phyloP scores from a whole-genome alignment of 2,329 filamentous ascomycete genomes.

The Monilinia polystroma region DNA sequence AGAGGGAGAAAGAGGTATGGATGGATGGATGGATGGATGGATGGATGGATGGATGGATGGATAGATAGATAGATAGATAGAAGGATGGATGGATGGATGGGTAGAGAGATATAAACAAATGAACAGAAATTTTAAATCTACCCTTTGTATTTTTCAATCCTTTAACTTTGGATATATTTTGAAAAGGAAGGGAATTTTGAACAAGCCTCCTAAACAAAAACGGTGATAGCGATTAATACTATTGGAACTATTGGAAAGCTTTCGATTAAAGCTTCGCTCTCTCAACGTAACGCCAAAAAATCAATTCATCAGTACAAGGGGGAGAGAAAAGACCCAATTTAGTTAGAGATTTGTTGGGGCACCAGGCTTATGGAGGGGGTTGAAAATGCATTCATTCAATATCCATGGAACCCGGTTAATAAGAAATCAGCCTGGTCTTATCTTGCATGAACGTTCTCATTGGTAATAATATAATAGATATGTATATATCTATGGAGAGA shows the following conservation, averaged over 20 bases:
- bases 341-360: constrained; percentile 24
- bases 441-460: constrained; percentile 8
- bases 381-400: not conserved
- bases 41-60: not conserved
- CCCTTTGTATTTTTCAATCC: not conserved
- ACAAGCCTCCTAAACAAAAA: not conserved
- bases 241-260: constrained; percentile 1
- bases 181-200: not conserved
- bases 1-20: no score
- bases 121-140: not conserved
- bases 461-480: no score
- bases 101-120: not conserved
- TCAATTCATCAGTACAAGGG: constrained; percentile 20
- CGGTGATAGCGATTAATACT: not conserved
- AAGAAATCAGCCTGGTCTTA: not conserved
- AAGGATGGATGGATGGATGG: not conserved
- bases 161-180: not conserved
- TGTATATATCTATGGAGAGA: no score
- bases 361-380: constrained; percentile 14
- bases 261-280: constrained; percentile 1
- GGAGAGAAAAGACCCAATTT: constrained; percentile 4
- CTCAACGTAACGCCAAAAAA: constrained; percentile 25
- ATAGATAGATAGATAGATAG: not conserved
- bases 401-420: not conserved
- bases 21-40: no score